These are phyloP conservation scores for Debaryomycetaceae sp. DNA, from an alignment of 1,139 yeast species.

Conservation along the genomic window DNA sequence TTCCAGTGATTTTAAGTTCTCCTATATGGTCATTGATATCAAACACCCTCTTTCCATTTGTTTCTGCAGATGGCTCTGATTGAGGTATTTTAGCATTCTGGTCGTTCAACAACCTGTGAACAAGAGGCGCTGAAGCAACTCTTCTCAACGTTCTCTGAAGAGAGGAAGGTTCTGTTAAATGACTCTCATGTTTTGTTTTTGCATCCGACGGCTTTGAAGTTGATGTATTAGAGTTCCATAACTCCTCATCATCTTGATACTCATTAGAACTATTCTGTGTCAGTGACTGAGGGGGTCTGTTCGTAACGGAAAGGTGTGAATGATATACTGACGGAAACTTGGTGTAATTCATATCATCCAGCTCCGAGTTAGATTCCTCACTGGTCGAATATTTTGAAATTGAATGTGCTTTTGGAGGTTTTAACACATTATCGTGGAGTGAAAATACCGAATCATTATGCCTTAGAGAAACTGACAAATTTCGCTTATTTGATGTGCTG, in stretches of 20 bases:
- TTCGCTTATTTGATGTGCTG: constrained; percentile 13
- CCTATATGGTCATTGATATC: constrained; percentile 54
- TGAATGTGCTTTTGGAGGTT: constrained; percentile 23
- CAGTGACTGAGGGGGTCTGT: constrained; percentile 1
- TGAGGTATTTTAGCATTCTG: constrained; percentile 9
- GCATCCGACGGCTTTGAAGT: constrained; percentile 9
- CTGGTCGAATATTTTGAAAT: constrained; percentile 9
- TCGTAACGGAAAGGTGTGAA: constrained; percentile 1
- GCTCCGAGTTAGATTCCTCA: constrained; percentile 10
- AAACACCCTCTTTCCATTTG: constrained; percentile 22
- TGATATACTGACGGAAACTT: neutral
- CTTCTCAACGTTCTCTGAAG: constrained; percentile 60
- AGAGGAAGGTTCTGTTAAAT: constrained; percentile 17
- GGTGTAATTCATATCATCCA: neutral
- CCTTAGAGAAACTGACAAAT: constrained; percentile 35
- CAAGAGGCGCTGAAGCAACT: constrained; percentile 81
- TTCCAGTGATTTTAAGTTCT: constrained; percentile 40
- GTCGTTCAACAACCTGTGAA: constrained; percentile 34
- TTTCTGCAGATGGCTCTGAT: constrained; percentile 6
- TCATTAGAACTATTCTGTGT: neutral
- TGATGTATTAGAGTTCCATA: neutral
- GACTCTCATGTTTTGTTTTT: neutral
- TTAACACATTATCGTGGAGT: constrained; percentile 22
- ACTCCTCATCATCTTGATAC: neutral
- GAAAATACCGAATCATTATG: constrained; percentile 44